Evolutionary conservation across 1,139 yeast species (phyloP).

Genomic region (Diutina rugosa): DNA sequence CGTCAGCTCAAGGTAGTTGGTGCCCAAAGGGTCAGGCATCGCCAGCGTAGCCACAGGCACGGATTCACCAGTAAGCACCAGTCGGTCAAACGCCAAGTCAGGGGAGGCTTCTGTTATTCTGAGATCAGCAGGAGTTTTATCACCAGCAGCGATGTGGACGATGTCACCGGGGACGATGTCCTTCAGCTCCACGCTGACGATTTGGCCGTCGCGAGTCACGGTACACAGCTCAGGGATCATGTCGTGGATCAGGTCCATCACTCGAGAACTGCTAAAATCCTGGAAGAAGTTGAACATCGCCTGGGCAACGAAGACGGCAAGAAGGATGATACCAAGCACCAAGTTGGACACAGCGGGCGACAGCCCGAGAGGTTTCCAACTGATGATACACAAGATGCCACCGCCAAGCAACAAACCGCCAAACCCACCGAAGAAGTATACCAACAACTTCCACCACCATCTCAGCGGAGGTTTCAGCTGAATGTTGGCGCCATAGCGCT

Average conservation of each 20-base stretch:
- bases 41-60: conserved; percentile 14
- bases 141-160: conserved; percentile 13
- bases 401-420: conserved; percentile 31
- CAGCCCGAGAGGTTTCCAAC: conserved; percentile 39
- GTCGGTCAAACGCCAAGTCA: conserved; percentile 19
- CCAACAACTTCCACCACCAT: conserved; percentile 17
- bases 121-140: conserved; percentile 21
- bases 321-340: conserved; percentile 30
- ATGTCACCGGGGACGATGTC: conserved; percentile 21
- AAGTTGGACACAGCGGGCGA: conserved; percentile 37
- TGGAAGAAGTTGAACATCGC: conserved; percentile 37
- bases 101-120: conserved; percentile 15
- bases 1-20: conserved; percentile 30
- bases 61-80: conserved; percentile 25
- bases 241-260: conserved; percentile 34
- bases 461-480: conserved; percentile 26
- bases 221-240: conserved; percentile 27
- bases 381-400: conserved; percentile 31
- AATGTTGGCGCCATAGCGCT: conserved; percentile 20
- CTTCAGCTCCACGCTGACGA: conserved; percentile 9
- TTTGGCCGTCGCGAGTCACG: conserved; percentile 13
- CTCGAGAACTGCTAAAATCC: conserved; percentile 35
- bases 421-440: conserved; percentile 39
- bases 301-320: conserved; percentile 32
- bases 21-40: conserved; percentile 10